Evolutionary conservation across 192 early-diverging fungal species (phyloP), one percentile per base, ranked within the genome.

Genomic region (Backusella tuberculispora): DNA sequence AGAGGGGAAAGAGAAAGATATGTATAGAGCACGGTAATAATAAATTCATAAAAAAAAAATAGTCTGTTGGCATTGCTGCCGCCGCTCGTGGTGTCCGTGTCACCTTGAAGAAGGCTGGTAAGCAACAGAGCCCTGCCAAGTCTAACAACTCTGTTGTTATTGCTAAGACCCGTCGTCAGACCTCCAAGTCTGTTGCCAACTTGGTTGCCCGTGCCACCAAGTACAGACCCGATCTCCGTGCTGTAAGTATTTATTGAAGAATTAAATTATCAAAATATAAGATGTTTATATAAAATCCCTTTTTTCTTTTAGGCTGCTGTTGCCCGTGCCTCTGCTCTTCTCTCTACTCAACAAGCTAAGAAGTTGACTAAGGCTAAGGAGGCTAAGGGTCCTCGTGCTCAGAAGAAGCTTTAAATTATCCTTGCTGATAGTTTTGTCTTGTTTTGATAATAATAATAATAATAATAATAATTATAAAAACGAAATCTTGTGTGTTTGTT

Each of bases 171-270:
- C 76, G 83, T 76, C 90, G 92, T 77, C 85, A 82, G 72, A 84
- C 90, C 74, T 86, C 90, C 75, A 86, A 86, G 81, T 81, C 82
- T 75, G 84, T 95, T 74, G 87, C 83, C 71, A 92, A 88, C 82
- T 78, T 89, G 66, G 77, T 90, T 60, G 78, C 88, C 73, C 84
- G 81, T 75, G 68, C 42, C 26, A 50, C 71, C 74, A 80, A 80
- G 48, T 92, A 93, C 89, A 89, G 93, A 69, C 86, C 90, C 69
- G 93, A 95, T 78, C 87, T 93, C 72, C 84, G 87, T 80, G 77
- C 86, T 75, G 88, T 89, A 87, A 44, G 72, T 53, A 6, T 38
- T 64, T 50, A 17, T 42, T 56, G 42, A 64, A 45, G 44, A 46
- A 41, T 26, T 29, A 4, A n/a, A n/a, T n/a, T n/a, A n/a, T n/a